A percentile compares a stretch with the other conserved stretches of the same genome.
Conservation (phyloP, 2,329 filamentous ascomycete species). For the Stachybotrys chartarum region DNA sequence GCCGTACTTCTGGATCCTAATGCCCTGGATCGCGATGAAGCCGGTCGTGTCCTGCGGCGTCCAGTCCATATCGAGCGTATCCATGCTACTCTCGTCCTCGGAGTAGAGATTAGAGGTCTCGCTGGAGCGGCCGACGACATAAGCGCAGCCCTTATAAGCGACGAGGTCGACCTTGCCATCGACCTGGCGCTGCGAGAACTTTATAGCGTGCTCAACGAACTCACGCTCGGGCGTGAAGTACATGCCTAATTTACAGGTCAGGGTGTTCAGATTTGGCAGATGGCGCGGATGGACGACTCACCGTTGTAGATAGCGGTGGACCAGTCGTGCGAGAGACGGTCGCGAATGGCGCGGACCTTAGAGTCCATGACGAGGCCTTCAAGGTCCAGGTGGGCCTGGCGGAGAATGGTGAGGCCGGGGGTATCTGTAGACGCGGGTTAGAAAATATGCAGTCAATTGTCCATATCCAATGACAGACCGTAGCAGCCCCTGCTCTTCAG, state of each 20-base stretch:
- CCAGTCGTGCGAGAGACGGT: slow-evolving; percentile 44
- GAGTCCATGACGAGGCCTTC: slow-evolving; percentile 50
- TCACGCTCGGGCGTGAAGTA: slow-evolving; percentile 43
- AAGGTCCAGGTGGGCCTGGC: slow-evolving; percentile 31
- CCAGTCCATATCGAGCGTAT: slow-evolving; percentile 36
- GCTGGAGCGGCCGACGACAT: slow-evolving; percentile 32
- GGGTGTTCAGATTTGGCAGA: background rate
- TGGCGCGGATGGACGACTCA: no score
- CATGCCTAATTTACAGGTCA: slow-evolving; percentile 33
- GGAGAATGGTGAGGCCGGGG: background rate
- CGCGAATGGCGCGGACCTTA: slow-evolving; percentile 43
- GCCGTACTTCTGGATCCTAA: slow-evolving; percentile 43
- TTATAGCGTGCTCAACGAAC: slow-evolving; percentile 53
- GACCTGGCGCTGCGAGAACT: slow-evolving; percentile 43
- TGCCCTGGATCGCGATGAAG: slow-evolving; percentile 61
- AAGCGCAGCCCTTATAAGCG: slow-evolving; percentile 24
- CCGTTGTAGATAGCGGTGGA: slow-evolving; percentile 40
- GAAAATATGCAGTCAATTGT: background rate
- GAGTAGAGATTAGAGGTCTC: slow-evolving; percentile 36
- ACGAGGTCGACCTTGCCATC: slow-evolving; percentile 28
- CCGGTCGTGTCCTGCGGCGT: slow-evolving; percentile 32
- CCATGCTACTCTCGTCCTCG: slow-evolving; percentile 40
- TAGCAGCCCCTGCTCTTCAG: slow-evolving; percentile 50
- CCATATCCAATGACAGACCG: slow-evolving; percentile 34
- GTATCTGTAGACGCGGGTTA: background rate